These are phyloP conservation scores for Malbranchea cinnamomea DNA, from an alignment of 2,329 filamentous ascomycete species.

Conservation along the genomic window DNA sequence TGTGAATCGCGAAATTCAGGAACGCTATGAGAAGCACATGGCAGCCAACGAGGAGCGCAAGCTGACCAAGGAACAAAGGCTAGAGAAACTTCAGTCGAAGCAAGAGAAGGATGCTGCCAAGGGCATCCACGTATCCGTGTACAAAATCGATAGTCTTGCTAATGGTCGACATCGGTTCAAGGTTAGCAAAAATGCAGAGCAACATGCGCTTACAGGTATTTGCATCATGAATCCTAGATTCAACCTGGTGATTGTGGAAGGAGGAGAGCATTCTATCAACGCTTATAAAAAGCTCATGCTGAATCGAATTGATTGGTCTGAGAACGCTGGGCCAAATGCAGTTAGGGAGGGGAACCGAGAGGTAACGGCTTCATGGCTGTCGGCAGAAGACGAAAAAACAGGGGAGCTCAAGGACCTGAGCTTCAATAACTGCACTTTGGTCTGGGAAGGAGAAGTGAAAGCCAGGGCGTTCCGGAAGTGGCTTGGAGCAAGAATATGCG, in stretches of 20 bases:
- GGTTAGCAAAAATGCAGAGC: slow-evolving; percentile 81
- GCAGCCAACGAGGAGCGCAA: slow-evolving; percentile 69
- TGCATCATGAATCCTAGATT: slow-evolving; percentile 83
- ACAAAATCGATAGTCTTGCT: slow-evolving; percentile 75
- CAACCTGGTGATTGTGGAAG: slow-evolving; percentile 82
- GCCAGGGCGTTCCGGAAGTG: slow-evolving; percentile 70
- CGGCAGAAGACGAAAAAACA: slow-evolving; percentile 56
- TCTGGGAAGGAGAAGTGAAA: slow-evolving; percentile 88
- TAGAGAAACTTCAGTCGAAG: slow-evolving; percentile 67
- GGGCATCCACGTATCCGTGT: slow-evolving; percentile 74
- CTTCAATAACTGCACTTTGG: slow-evolving; percentile 62
- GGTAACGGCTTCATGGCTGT: slow-evolving; percentile 56
- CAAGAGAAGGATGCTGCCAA: slow-evolving; percentile 79
- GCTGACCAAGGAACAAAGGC: slow-evolving; percentile 72
- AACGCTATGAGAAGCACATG: slow-evolving; percentile 66
- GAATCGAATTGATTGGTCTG: slow-evolving; percentile 86
- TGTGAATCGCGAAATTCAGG: slow-evolving; percentile 83
- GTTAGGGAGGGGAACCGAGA: slow-evolving; percentile 43
- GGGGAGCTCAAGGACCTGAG: slow-evolving; percentile 70
- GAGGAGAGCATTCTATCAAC: slow-evolving; percentile 66
- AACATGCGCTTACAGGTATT: slow-evolving; percentile 73
- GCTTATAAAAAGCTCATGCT: slow-evolving; percentile 89
- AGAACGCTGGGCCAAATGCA: slow-evolving; percentile 58
- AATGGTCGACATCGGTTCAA: slow-evolving; percentile 92
- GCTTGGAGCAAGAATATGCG: slow-evolving; percentile 69